Conservation (phyloP, 1,139 yeast species). For the Blastobotrys illinoisensis region DNA sequence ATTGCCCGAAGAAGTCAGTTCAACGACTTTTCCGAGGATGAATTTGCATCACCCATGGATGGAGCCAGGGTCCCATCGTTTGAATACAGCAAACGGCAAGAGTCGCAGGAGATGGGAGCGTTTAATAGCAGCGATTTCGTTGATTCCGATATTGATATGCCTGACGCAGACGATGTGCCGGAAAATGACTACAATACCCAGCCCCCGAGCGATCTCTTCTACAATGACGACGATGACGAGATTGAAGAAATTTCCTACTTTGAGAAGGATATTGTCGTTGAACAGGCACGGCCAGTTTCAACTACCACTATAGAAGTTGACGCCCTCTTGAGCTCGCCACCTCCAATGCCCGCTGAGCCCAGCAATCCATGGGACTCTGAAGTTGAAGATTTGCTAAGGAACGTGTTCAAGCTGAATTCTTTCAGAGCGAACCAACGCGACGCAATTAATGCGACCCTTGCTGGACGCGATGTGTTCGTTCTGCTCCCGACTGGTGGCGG, state of each 20-base stretch:
- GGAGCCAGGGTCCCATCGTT: not conserved
- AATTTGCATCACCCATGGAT: not conserved
- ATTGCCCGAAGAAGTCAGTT: not conserved
- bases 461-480: constrained; percentile 85
- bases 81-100: not conserved
- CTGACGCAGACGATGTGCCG: not conserved
- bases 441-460: constrained; percentile 75
- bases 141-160: not conserved
- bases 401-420: constrained; percentile 55
- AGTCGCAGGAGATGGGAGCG: not conserved
- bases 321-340: not conserved
- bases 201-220: not conserved
- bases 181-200: not conserved
- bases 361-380: constrained; percentile 59
- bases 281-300: not conserved
- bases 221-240: not conserved
- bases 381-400: constrained; percentile 50
- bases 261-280: not conserved
- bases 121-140: not conserved
- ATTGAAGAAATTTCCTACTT: not conserved
- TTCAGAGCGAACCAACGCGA: constrained; percentile 84
- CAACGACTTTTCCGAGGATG: not conserved
- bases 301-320: not conserved
- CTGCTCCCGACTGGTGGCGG: constrained; percentile 99
- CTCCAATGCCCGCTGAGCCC: not conserved